Conservation (phyloP, 352 stramenopile genomes). For the Globisporangium abappressorium region DNA sequence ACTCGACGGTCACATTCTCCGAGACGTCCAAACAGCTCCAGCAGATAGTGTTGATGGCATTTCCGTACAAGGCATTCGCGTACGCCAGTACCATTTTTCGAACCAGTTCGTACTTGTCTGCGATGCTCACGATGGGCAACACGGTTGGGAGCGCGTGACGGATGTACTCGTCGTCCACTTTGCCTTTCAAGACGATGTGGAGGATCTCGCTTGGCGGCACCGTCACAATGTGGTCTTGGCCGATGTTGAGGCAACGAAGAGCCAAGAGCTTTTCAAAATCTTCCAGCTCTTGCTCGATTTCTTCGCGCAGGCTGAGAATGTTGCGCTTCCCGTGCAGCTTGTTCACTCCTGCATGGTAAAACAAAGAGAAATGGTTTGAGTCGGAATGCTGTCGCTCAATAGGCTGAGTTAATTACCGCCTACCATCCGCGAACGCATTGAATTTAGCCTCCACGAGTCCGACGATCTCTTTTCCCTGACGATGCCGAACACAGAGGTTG, state of each 20-base stretch:
- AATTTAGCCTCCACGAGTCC: conserved; percentile 47
- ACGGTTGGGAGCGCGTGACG: conserved; percentile 56
- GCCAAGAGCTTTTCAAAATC: conserved; percentile 63
- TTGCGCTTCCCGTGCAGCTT: conserved; percentile 45
- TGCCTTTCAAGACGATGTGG: conserved; percentile 48
- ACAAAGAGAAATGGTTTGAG: background rate
- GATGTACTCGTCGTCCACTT: conserved; percentile 55
- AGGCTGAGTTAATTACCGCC: background rate
- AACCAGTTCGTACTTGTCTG: conserved; percentile 53
- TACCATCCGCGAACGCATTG: conserved; percentile 38
- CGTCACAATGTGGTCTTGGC: conserved; percentile 32
- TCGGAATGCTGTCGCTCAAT: conserved; percentile 12
- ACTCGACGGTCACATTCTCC: conserved; percentile 65
- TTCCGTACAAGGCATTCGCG: conserved; percentile 47
- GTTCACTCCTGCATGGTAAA: conserved; percentile 39
- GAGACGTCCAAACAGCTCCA: conserved; percentile 67
- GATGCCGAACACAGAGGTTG: conserved; percentile 59
- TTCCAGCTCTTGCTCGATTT: conserved; percentile 68
- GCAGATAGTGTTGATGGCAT: conserved; percentile 63
- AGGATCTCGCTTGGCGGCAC: conserved; percentile 57
- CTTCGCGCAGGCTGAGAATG: conserved; percentile 49
- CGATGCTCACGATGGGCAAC: conserved; percentile 53
- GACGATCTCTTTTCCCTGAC: conserved; percentile 39
- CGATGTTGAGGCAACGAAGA: conserved; percentile 59
- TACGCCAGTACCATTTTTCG: conserved; percentile 51